phyloP scores from a whole-genome alignment of 305 asterid genomes.

The Fraxinus sp. region DNA sequence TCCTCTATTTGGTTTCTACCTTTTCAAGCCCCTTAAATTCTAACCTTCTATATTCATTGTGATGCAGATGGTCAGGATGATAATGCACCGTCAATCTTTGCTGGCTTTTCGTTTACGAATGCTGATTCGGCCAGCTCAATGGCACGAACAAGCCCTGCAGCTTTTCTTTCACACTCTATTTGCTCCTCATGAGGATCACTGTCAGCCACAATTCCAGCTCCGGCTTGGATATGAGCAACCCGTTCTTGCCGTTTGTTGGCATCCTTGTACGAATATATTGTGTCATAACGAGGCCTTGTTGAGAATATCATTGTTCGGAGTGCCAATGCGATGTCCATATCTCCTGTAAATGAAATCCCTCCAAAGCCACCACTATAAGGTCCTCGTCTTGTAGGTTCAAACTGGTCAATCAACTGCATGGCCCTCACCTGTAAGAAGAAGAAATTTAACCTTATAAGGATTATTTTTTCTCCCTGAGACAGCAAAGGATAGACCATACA shows the following conservation, averaged over 20 bases:
- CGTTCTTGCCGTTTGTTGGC: constrained; percentile 58
- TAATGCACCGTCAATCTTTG: not conserved
- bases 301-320: constrained; percentile 81
- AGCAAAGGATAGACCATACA: not conserved
- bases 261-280: constrained; percentile 55
- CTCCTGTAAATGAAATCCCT: constrained; percentile 74
- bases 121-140: constrained; percentile 81
- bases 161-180: constrained; percentile 74
- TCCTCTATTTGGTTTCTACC: not conserved
- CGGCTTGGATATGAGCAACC: constrained; percentile 88
- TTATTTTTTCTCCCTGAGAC: not conserved
- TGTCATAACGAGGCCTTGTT: constrained; percentile 50
- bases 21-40: not conserved
- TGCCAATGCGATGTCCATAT: constrained; percentile 75
- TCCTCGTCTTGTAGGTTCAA: constrained; percentile 75
- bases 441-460: not conserved
- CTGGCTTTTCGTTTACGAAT: constrained; percentile 41
- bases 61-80: not conserved
- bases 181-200: constrained; percentile 76
- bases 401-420: constrained; percentile 79
- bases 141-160: constrained; percentile 70
- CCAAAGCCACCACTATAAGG: constrained; percentile 97
- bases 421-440: constrained; percentile 63
- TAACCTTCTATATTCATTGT: not conserved
- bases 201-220: constrained; percentile 89